Percentiles rank a stretch among this genome's conserved stretches.
Evolutionary conservation across 176 grass and related monocot species (phyloP).

Genomic region (Tillandsia leiboldiana): DNA sequence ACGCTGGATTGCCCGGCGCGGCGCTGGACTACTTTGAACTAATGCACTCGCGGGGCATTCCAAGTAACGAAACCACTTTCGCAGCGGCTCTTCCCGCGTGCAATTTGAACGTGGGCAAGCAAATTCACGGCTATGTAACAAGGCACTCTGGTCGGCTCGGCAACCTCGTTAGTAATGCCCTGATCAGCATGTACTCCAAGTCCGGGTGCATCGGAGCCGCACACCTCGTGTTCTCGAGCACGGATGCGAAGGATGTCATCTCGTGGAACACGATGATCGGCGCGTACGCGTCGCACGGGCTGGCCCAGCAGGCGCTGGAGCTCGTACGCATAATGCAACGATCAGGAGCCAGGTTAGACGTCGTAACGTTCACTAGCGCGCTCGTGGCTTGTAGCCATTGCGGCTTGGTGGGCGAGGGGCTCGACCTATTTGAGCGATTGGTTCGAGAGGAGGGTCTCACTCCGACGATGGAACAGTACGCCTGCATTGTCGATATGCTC

Average conservation of each 20-base stretch:
- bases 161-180: constrained; percentile 27
- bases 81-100: constrained; percentile 38
- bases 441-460: constrained; percentile 5
- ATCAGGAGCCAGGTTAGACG: constrained; percentile 25
- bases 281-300: constrained; percentile 41
- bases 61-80: constrained; percentile 31
- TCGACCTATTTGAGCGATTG: constrained; percentile 39
- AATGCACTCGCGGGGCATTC: constrained; percentile 37
- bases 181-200: constrained; percentile 55
- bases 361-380: constrained; percentile 39
- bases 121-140: constrained; percentile 42
- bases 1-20: constrained; percentile 12
- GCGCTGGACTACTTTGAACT: constrained; percentile 41
- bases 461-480: constrained; percentile 47
- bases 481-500: constrained; percentile 63
- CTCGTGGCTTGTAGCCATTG: constrained; percentile 59
- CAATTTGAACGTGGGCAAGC: constrained; percentile 37
- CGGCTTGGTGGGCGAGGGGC: constrained; percentile 43
- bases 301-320: constrained; percentile 35
- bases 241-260: constrained; percentile 31
- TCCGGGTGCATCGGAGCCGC: constrained; percentile 37
- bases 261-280: constrained; percentile 69
- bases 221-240: constrained; percentile 40
- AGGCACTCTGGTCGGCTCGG: constrained; percentile 7
- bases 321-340: constrained; percentile 32